A percentile compares a stretch with the other conserved stretches of the same genome.
phyloP scores from a whole-genome alignment of 257 asterid genomes.

The Cinchona pubescens region DNA sequence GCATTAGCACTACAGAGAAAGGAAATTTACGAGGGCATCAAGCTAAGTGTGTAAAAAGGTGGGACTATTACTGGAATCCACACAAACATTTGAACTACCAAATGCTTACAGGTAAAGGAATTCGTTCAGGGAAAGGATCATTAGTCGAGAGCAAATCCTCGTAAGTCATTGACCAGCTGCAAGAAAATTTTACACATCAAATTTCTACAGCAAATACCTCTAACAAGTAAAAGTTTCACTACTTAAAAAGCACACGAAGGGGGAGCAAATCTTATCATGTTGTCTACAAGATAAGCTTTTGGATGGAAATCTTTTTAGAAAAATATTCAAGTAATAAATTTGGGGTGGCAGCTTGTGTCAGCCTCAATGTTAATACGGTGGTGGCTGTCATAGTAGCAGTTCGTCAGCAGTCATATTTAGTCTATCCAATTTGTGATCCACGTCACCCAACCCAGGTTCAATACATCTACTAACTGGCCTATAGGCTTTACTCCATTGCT shows the following conservation, averaged over 20 bases:
- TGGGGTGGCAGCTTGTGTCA: neutral
- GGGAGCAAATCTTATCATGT: neutral
- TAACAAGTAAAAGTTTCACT: neutral
- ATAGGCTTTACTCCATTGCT: neutral
- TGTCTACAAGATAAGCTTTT: neutral
- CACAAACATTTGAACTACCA: neutral
- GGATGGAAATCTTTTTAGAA: neutral
- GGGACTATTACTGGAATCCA: neutral
- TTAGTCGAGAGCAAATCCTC: slow-evolving; percentile 83
- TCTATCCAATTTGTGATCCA: neutral
- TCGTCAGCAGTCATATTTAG: neutral
- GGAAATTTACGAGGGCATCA: neutral
- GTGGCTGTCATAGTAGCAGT: neutral
- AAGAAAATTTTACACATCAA: slow-evolving; percentile 16
- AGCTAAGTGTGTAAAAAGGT: neutral
- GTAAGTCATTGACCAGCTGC: slow-evolving; percentile 88
- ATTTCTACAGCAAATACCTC: neutral
- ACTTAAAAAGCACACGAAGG: neutral
- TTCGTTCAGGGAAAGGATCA: slow-evolving; percentile 64
- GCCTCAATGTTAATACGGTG: neutral
- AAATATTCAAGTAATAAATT: neutral
- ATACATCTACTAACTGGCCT: neutral
- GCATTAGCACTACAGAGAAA: neutral
- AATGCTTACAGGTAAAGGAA: slow-evolving; percentile 70
- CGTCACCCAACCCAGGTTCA: neutral